Conservation (phyloP, 2,329 filamentous ascomycete genomes). For the Thielaviopsis ethacetica region DNA sequence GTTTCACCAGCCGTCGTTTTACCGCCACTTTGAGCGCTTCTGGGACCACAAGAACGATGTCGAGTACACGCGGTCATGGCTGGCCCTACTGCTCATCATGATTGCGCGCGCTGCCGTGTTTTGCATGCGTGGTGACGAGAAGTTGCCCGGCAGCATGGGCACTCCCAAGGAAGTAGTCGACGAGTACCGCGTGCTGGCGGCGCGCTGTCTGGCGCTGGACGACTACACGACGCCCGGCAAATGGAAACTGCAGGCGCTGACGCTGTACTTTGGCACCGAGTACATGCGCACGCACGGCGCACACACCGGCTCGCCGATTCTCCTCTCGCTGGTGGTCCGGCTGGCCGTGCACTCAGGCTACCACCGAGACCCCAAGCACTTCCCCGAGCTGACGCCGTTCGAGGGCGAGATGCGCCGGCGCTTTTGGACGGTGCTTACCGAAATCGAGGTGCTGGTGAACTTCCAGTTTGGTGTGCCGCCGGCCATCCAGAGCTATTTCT, state of each 20-base stretch:
- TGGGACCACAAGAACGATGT: slow-evolving; percentile 15
- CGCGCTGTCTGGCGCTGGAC: slow-evolving; percentile 18
- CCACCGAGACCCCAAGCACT: slow-evolving; percentile 36
- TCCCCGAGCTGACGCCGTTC: slow-evolving; percentile 30
- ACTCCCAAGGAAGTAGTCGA: slow-evolving; percentile 13
- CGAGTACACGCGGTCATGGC: slow-evolving; percentile 14
- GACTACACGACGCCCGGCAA: slow-evolving; percentile 18
- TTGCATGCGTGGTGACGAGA: slow-evolving; percentile 14
- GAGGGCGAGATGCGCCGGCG: slow-evolving; percentile 37
- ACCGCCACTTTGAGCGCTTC: slow-evolving; percentile 17
- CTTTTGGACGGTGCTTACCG: slow-evolving; percentile 37
- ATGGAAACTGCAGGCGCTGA: slow-evolving; percentile 16
- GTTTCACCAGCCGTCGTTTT: slow-evolving; percentile 18
- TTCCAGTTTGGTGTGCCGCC: slow-evolving; percentile 37
- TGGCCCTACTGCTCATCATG: slow-evolving; percentile 20
- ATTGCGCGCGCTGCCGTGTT: slow-evolving; percentile 18
- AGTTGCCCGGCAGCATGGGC: slow-evolving; percentile 14
- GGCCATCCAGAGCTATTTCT: slow-evolving; percentile 30
- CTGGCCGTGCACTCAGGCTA: slow-evolving; percentile 40
- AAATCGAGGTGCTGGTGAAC: slow-evolving; percentile 36
- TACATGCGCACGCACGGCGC: slow-evolving; percentile 16
- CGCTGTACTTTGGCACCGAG: slow-evolving; percentile 18
- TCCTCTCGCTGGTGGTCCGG: slow-evolving; percentile 16
- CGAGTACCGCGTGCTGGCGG: slow-evolving; percentile 15
- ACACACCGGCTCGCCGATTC: slow-evolving; percentile 16